phyloP scores from a whole-genome alignment of 306 rosid species.

The Quercus ilex region DNA sequence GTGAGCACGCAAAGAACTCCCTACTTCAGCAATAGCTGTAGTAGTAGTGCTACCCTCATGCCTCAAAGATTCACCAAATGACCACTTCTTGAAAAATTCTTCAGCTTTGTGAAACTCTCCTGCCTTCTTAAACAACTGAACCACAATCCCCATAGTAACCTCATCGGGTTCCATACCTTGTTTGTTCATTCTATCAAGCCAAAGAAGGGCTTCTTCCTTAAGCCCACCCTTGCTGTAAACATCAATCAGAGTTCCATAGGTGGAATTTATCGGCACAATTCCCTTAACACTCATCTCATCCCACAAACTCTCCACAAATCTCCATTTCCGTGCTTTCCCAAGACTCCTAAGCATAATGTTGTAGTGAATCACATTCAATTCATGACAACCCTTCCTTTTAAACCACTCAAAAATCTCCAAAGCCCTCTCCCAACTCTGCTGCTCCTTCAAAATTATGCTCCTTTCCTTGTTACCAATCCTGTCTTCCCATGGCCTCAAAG shows the following conservation, averaged over 20 bases:
- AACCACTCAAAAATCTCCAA: conserved; percentile 75
- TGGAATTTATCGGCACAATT: conserved; percentile 64
- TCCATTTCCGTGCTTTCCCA: conserved; percentile 67
- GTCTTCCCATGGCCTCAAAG: conserved; percentile 56
- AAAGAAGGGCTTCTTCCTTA: conserved; percentile 61
- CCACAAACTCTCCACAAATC: conserved; percentile 54
- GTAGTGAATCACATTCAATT: conserved; percentile 73
- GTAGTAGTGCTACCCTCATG: conserved; percentile 2
- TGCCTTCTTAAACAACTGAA: conserved; percentile 82
- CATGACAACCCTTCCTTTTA: conserved; percentile 54
- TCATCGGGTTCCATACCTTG: conserved; percentile 88
- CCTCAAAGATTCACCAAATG: conserved; percentile 34
- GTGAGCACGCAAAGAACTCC: conserved; percentile 12
- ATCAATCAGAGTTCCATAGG: conserved; percentile 87
- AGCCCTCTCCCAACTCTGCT: conserved; percentile 59
- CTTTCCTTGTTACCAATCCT: conserved; percentile 56
- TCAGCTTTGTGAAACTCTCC: conserved; percentile 81
- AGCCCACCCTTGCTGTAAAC: conserved; percentile 76
- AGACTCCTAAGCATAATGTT: conserved; percentile 60
- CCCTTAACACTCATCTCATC: conserved; percentile 61
- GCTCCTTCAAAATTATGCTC: conserved; percentile 70
- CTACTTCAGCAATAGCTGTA: conserved; percentile 16
- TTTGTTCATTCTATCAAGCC: conserved; percentile 77
- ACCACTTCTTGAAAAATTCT: conserved; percentile 75
- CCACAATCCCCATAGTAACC: conserved; percentile 86